Conservation (phyloP, 768 basidiomycete genomes). For the Chiua virens region DNA sequence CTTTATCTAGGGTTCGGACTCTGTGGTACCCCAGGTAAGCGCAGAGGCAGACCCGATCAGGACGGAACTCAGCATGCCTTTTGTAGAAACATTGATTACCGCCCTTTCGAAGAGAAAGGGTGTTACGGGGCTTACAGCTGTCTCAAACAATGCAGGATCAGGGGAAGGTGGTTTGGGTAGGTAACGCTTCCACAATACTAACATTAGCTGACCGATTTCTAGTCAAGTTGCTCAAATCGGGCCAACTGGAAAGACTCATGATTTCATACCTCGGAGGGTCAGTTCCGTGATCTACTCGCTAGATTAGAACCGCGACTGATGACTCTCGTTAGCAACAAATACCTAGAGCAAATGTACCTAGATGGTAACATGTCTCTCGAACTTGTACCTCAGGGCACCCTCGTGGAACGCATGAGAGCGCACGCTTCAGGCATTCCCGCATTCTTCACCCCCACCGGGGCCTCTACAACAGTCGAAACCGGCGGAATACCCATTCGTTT, state of each 20-base stretch:
- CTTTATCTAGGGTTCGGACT: conserved; percentile 72
- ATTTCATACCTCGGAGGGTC: conserved; percentile 87
- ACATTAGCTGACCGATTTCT: neutral
- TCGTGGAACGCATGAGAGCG: conserved; percentile 85
- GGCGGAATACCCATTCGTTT: conserved; percentile 78
- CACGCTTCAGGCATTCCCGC: conserved; percentile 86
- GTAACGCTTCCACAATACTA: neutral
- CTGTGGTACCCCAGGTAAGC: conserved; percentile 77
- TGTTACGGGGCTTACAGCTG: conserved; percentile 68
- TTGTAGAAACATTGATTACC: conserved; percentile 70
- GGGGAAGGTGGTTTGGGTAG: conserved; percentile 68
- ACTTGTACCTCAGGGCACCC: conserved; percentile 86
- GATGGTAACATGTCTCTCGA: conserved; percentile 80
- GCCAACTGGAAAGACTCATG: conserved; percentile 78
- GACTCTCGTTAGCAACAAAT: conserved; percentile 61
- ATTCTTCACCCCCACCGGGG: conserved; percentile 87
- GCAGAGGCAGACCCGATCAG: neutral
- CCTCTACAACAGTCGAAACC: conserved; percentile 72
- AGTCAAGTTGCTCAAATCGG: conserved; percentile 72
- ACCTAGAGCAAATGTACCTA: conserved; percentile 77
- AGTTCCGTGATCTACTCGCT: conserved; percentile 12
- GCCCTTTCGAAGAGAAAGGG: conserved; percentile 72
- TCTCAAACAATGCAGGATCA: conserved; percentile 83
- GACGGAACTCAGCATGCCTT: neutral
- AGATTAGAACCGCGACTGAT: neutral